A percentile compares a stretch with the other conserved stretches of the same genome.
Conservation (phyloP, 306 rosid species). For the Morella rubra region DNA sequence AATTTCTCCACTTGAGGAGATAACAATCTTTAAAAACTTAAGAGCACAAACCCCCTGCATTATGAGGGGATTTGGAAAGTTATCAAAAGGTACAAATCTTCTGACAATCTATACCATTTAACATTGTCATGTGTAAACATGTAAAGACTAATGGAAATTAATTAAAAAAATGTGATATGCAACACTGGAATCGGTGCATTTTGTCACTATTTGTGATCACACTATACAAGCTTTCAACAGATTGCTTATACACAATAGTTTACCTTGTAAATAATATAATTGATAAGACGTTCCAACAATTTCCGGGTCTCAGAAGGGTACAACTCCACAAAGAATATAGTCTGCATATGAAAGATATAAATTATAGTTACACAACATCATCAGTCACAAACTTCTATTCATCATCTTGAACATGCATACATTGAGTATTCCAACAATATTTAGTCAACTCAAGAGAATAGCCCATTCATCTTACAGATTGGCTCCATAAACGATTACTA, state of each 20-base stretch:
- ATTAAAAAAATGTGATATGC: not conserved
- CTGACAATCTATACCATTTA: not conserved
- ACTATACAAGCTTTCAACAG: not conserved
- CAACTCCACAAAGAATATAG: slow-evolving; percentile 78
- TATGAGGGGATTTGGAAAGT: too few species aligned
- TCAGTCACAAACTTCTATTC: not conserved
- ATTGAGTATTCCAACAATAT: not conserved
- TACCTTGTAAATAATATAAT: slow-evolving; percentile 94
- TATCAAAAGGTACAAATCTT: not conserved
- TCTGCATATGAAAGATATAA: slow-evolving; percentile 54
- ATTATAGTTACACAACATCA: slow-evolving; percentile 18
- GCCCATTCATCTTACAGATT: not conserved
- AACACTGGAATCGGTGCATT: not conserved
- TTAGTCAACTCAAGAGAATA: not conserved
- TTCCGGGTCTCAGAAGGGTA: slow-evolving; percentile 80
- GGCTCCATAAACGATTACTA: not conserved
- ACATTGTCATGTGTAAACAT: not conserved
- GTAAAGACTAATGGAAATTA: not conserved
- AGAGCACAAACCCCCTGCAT: too few species aligned
- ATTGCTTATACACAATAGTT: slow-evolving; percentile 18
- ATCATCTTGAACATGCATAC: not conserved
- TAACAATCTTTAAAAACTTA: too few species aligned
- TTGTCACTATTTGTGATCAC: not conserved
- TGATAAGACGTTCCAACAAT: slow-evolving; percentile 75
- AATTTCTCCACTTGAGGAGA: too few species aligned